Evolutionary conservation across 2,329 filamentous ascomycete species (phyloP), one percentile per base, ranked within the genome.

Genomic region (Graphiopsis chlorocephala): DNA sequence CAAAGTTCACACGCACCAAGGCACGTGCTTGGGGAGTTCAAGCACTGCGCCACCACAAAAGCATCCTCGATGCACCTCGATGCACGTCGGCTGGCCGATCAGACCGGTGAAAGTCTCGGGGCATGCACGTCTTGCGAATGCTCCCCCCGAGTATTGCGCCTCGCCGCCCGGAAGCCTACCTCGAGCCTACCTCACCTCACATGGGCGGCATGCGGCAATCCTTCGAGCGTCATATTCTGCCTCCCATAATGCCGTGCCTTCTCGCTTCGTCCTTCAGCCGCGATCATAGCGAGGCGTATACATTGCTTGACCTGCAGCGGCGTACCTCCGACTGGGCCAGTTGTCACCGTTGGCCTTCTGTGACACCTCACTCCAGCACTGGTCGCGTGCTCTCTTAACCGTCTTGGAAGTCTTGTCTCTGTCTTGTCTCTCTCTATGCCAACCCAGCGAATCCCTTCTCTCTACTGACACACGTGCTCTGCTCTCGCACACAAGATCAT

Each of bases 211-310:
- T 11, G 3, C 15, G 38, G 35, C 14, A 52, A 52, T 52, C 48
- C 48, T 52, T 52, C 48, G 14, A 28, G 48, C 48, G 48, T 52
- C 48, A 52, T 52, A 26, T 52, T 29, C 48, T 45, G 14, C 38
- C n/a, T 38, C 33, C 33, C 10, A n/a, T 25, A 14, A 23, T 25
- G 45, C 45, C 45, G 45, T 23, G 45, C 45, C 23, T 17, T 12
- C 45, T 52, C 48, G 52, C 52, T 55, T 55, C 52, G 11, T 23
- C 29, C 6, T n/a, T 55, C 52, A 55, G 52, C 52, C 52, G 52
- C 52, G 26, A 31, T 28, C 26, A 11, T 17, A 52, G 20, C 12
- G 28, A 55, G 52, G 52, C 52, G 52, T n/a, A 55, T 25, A 33
- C 29, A 23, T 31, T 31, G 28, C 52, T 17, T 29, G 26, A 55